A percentile compares a stretch with the other conserved stretches of the same genome.
These are phyloP conservation scores for Diversispora epigaea DNA, from an alignment of 192 early-diverging fungal genomes.

Conservation along the genomic window DNA sequence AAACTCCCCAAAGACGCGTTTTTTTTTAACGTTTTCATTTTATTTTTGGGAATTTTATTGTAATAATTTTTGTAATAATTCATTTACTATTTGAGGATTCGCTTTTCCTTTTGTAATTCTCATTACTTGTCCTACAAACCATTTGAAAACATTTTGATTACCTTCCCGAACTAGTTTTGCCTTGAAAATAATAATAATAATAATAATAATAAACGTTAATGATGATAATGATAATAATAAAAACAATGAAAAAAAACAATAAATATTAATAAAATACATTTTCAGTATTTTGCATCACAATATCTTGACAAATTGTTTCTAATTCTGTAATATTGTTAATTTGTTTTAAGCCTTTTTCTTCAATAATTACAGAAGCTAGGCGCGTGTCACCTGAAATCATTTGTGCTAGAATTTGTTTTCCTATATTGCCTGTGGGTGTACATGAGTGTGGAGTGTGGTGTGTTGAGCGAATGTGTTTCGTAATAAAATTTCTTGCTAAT, in stretches of 20 bases:
- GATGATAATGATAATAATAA: not conserved
- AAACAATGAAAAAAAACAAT: not conserved
- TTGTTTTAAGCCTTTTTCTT: conserved; percentile 61
- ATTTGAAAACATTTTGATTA: conserved; percentile 66
- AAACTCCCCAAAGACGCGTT: no score
- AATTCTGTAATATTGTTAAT: conserved; percentile 48
- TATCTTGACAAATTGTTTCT: conserved; percentile 43
- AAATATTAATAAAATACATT: conserved; percentile 36
- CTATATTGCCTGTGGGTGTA: conserved; percentile 47
- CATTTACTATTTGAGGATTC: conserved; percentile 69
- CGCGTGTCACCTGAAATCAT: conserved; percentile 67
- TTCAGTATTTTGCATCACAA: conserved; percentile 45
- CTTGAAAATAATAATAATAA: conserved; percentile 35
- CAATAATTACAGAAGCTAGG: conserved; percentile 54
- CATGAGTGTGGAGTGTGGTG: no score
- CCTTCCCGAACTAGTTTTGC: conserved; percentile 62
- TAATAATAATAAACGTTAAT: conserved; percentile 3
- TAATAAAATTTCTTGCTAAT: conserved; percentile 27
- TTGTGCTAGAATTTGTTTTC: conserved; percentile 66
- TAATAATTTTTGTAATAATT: conserved; percentile 46
- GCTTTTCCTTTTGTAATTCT: conserved; percentile 73
- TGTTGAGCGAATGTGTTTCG: not conserved
- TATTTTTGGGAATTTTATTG: no score
- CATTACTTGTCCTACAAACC: conserved; percentile 86
- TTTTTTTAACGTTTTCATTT: no score